Evolutionary conservation across 1,284 basidiomycete genomes (phyloP).

Genomic region (Farysia itapuensis): DNA sequence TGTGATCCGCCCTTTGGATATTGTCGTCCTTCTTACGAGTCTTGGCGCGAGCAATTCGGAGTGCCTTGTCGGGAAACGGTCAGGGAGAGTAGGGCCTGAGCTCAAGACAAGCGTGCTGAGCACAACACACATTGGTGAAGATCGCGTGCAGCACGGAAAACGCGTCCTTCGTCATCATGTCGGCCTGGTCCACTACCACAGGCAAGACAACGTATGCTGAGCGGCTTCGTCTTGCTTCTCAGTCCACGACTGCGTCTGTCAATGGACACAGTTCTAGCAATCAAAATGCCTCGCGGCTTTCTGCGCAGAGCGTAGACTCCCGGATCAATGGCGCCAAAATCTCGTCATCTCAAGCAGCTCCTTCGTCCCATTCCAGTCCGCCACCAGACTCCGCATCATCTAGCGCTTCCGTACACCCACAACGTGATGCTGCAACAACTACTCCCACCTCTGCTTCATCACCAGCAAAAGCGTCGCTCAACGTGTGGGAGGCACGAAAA

Average conservation of each 20-base stretch:
- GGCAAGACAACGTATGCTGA: constrained; percentile 49
- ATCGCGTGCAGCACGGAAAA: no score
- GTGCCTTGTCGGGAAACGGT: no score
- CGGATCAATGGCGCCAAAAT: not conserved
- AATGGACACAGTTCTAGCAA: not conserved
- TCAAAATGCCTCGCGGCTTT: not conserved
- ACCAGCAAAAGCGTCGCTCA: constrained; percentile 8
- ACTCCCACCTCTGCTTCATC: not conserved
- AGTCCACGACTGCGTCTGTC: constrained; percentile 6
- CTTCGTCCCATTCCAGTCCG: not conserved
- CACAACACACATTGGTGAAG: no score
- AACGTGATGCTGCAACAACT: not conserved
- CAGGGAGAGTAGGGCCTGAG: no score
- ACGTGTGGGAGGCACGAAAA: constrained; percentile 44
- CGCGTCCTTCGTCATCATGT: no score
- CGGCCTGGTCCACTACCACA: constrained; percentile 38
- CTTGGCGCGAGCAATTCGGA: no score
- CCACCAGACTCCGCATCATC: not conserved
- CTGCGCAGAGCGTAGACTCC: constrained; percentile 4
- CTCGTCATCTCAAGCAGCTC: not conserved
- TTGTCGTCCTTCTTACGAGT: no score
- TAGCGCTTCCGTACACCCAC: not conserved
- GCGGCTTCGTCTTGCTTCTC: constrained; percentile 32
- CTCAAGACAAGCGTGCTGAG: no score
- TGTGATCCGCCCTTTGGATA: no score